Conservation (phyloP, 176 grass and related monocot species). For the Ensete glaucum region DNA sequence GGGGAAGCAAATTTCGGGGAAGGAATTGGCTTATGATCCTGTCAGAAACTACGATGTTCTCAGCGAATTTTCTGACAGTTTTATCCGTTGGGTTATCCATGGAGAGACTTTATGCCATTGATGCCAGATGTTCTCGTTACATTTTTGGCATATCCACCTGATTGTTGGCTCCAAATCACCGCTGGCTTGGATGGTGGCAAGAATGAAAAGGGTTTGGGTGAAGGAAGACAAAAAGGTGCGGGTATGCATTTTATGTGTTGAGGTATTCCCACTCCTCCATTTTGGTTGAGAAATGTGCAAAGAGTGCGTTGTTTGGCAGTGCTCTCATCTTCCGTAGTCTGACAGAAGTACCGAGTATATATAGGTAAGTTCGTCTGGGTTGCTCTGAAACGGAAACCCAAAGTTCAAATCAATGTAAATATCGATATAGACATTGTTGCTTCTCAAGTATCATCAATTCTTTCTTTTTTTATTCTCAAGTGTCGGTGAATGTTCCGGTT, state of each 20-base stretch:
- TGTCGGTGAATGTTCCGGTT: background rate
- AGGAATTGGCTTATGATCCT: background rate
- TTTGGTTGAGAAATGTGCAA: background rate
- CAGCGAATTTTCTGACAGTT: slow-evolving; percentile 14
- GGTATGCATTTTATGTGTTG: background rate
- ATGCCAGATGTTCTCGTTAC: background rate
- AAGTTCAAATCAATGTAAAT: background rate
- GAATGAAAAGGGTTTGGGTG: background rate
- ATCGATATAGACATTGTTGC: background rate
- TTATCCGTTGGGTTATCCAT: background rate
- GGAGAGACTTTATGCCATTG: slow-evolving; percentile 12
- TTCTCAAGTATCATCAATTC: background rate
- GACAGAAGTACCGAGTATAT: background rate
- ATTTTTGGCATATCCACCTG: background rate
- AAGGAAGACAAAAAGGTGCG: background rate
- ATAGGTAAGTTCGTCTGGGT: slow-evolving; percentile 2
- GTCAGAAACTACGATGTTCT: background rate
- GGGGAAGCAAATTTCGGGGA: background rate
- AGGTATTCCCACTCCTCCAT: background rate
- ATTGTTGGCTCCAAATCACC: background rate
- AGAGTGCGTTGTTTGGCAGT: background rate
- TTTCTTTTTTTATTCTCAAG: background rate
- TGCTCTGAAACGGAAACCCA: background rate
- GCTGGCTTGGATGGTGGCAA: too few species aligned
- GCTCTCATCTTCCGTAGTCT: background rate